Base-by-base conservation (phyloP, 768 basidiomycete species). In the Collybia mongolica region DNA sequence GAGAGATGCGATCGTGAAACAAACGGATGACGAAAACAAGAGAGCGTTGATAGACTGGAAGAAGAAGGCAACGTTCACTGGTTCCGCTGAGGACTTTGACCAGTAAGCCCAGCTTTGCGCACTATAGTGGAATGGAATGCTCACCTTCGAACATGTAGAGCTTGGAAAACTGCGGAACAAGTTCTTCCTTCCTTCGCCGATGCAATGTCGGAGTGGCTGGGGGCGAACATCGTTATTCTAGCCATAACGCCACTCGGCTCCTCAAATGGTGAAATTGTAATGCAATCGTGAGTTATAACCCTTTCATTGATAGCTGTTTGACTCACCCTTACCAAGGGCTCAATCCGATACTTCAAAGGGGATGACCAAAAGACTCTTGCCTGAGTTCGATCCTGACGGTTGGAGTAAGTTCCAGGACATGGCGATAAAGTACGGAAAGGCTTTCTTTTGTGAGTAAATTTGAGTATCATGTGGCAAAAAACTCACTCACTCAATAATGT, bases 401-500 rank as follows among this genome's bases (percentile, higher is more conserved):
- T 42, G 40, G 40, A 12, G 40, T 2, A 42, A 42, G 20, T 42
- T 42, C 19, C 40, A 42, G 40, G 40, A 42, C 40, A 42, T 42
- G 18, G 20, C 8, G 6, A 22, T 42, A 1, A 23, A 42, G 20
- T 42, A 42, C 17, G 40, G 40, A 42, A 42, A 42, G 40, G 40
- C 40, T 2, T 42, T 23, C 20, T 42, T 42, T 6, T 6, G 20
- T 42, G 40, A 42, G 40, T 42, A 39, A 19, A 39, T 40, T 40
- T 23, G 17, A 40, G n/a, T n/a, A n/a, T n/a, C n/a, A n/a, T n/a
- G n/a, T n/a, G n/a, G n/a, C n/a, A n/a, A n/a, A n/a, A n/a, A n/a
- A n/a, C n/a, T n/a, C n/a, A n/a, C n/a, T n/a, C n/a, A n/a, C n/a
- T n/a, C n/a, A n/a, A n/a, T n/a, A n/a, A n/a, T n/a, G n/a, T n/a